phyloP scores from a whole-genome alignment of 1,284 basidiomycete species.

The Rhizopogon hawkerae region DNA sequence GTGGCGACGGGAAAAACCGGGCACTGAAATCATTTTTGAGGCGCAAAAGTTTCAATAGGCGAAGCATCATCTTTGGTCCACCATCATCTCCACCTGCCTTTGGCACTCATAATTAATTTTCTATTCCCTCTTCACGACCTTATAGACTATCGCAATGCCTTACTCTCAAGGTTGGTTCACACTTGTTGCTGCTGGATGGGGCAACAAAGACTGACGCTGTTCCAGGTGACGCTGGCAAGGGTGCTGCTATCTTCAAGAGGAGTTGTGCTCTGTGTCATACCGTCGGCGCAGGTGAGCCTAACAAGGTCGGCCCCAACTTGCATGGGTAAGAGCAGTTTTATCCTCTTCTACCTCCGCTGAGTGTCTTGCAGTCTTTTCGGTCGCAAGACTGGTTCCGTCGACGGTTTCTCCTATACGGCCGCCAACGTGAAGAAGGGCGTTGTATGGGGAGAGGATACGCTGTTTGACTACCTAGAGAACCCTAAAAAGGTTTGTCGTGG shows the following conservation, averaged over 20 bases:
- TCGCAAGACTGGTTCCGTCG: conserved; percentile 83
- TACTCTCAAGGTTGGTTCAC: conserved; percentile 21
- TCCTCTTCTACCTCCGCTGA: conserved; percentile 12
- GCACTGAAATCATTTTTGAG: conserved; percentile 18
- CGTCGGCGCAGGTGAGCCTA: conserved; percentile 69
- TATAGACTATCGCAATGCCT: conserved; percentile 18
- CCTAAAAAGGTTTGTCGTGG: conserved; percentile 75
- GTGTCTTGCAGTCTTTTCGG: conserved; percentile 54
- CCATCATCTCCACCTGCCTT: conserved; percentile 6
- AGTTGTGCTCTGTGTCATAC: conserved; percentile 99
- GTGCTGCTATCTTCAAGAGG: conserved; percentile 90
- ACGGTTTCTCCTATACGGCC: conserved; percentile 87
- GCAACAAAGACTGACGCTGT: background rate
- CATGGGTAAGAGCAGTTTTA: conserved; percentile 60
- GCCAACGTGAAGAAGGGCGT: conserved; percentile 97
- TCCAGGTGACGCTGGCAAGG: conserved; percentile 80
- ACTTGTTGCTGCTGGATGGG: background rate
- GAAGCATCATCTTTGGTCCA: conserved; percentile 3
- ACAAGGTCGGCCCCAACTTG: conserved; percentile 94
- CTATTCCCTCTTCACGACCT: conserved; percentile 3
- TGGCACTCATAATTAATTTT: conserved; percentile 3
- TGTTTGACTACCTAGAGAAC: conserved; percentile 93
- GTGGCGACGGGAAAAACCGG: conserved; percentile 24
- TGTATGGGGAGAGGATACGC: conserved; percentile 76
- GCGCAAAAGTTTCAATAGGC: conserved; percentile 6